Evolutionary conservation across 2,329 filamentous ascomycete species (phyloP), one percentile per base, ranked within the genome.

Genomic region (Penicillium aurantiogriseum): DNA sequence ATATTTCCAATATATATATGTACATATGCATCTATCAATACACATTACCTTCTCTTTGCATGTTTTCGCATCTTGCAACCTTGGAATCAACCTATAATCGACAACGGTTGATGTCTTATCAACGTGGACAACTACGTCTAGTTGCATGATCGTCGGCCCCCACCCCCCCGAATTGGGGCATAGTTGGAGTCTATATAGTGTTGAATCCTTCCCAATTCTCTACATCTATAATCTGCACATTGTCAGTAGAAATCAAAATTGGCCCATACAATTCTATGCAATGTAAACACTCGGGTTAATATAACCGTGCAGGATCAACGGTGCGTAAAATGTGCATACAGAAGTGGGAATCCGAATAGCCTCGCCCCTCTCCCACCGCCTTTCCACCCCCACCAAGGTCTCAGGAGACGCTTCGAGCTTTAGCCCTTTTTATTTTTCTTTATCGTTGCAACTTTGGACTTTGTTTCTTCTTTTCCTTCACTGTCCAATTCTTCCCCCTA

Each of bases 321-420:
- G 11, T 29, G 54, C 33, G 36, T 35, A 25, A 50, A 43, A 4
- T 36, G 36, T 45, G 38, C 49, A 51, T 52, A 52, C 50, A 36
- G 21, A 38, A 53, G 51, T 45, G 31, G 45, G 19, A 54, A 62
- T 66, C 61, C 59, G 63, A 66, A 67, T 67, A 66, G 60, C 65
- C 61, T 67, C 64, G 57, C 64, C 62, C 63, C 66, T 63, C 65
- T 59, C 59, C 66, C 67, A 70, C 68, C 67, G 68, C 68, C 68
- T 70, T 70, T 70, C 66, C 59, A 63, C 55, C 67, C 66, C 67
- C 67, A 67, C 67, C 60, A 65, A 65, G 47, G 50, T 54, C 50
- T 66, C 64, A 67, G 62, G 62, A 61, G 64, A 59, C 59, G n/a
- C 13, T 56, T 56, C 35, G 49, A 44, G 46, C 58, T 46, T 43